These are phyloP conservation scores for Xylariomycetidae sp. DNA, from an alignment of 2,329 filamentous ascomycete species.

Conservation along the genomic window DNA sequence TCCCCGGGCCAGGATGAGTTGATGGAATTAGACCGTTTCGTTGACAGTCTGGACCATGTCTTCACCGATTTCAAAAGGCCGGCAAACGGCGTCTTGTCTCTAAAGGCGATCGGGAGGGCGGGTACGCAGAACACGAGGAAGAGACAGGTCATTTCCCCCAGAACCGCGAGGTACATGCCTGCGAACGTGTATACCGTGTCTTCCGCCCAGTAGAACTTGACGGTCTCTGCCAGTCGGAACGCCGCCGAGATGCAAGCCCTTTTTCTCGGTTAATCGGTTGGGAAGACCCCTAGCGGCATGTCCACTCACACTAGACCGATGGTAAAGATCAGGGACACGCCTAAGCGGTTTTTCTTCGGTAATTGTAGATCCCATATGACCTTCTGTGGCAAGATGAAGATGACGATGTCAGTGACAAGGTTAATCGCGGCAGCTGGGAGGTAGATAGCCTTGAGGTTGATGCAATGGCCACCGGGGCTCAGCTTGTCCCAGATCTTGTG, in stretches of 20 bases:
- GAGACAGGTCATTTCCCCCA: slow-evolving; percentile 35
- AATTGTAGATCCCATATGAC: slow-evolving; percentile 34
- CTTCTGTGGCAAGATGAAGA: slow-evolving; percentile 33
- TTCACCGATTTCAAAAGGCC: no score
- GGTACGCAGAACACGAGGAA: slow-evolving; percentile 36
- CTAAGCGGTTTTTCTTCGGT: slow-evolving; percentile 34
- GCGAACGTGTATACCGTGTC: slow-evolving; percentile 30
- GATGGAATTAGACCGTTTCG: neutral
- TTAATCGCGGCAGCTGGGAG: slow-evolving; percentile 36
- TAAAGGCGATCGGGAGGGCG: slow-evolving; percentile 27
- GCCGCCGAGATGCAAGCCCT: slow-evolving; percentile 32
- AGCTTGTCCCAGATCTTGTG: slow-evolving; percentile 20
- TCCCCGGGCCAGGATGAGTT: neutral
- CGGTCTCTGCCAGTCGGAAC: slow-evolving; percentile 27
- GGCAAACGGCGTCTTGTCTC: neutral
- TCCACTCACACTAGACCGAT: slow-evolving; percentile 32
- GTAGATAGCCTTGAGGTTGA: slow-evolving; percentile 34
- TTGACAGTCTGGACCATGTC: slow-evolving; percentile 1
- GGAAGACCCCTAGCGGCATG: neutral
- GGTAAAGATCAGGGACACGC: slow-evolving; percentile 32
- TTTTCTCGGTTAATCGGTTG: neutral
- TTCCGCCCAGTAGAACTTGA: slow-evolving; percentile 18
- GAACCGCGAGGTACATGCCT: slow-evolving; percentile 33
- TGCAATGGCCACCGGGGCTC: slow-evolving; percentile 24
- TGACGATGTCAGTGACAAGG: slow-evolving; percentile 35